A percentile compares a stretch with the other conserved stretches of the same genome.
These are phyloP conservation scores for Candida ortonii DNA, from an alignment of 805 yeast species.

Conservation along the genomic window DNA sequence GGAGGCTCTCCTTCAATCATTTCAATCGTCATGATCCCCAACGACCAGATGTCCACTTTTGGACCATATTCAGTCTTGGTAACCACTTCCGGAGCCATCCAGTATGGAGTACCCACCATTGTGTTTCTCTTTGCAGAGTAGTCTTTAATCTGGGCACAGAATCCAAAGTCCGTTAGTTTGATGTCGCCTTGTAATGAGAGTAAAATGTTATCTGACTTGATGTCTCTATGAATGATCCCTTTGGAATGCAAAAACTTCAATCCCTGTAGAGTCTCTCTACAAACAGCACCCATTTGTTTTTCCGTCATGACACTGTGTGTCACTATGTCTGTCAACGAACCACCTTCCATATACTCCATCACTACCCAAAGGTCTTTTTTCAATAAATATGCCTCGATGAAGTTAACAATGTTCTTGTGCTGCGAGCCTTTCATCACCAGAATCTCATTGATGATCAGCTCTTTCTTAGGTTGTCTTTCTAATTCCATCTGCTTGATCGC, in stretches of 20 bases:
- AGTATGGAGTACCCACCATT: slow-evolving; percentile 85
- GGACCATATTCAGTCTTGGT: slow-evolving; percentile 78
- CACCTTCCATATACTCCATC: slow-evolving; percentile 99
- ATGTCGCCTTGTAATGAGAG: slow-evolving; percentile 82
- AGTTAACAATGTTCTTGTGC: slow-evolving; percentile 92
- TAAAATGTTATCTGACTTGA: slow-evolving; percentile 90
- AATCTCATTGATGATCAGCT: slow-evolving; percentile 90
- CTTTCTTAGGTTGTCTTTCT: slow-evolving; percentile 93
- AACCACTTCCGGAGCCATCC: slow-evolving; percentile 91
- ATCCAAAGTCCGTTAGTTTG: slow-evolving; percentile 81
- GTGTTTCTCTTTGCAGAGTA: slow-evolving; percentile 73
- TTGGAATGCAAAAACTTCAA: slow-evolving; percentile 83
- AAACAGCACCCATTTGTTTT: slow-evolving; percentile 92
- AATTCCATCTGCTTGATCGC: slow-evolving; percentile 97
- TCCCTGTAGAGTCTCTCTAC: slow-evolving; percentile 86
- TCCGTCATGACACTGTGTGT: slow-evolving; percentile 86
- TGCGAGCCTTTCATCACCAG: slow-evolving; percentile 90
- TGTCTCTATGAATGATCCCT: slow-evolving; percentile 94
- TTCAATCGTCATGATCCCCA: slow-evolving; percentile 83
- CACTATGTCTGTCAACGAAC: slow-evolving; percentile 92
- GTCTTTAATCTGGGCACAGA: slow-evolving; percentile 77
- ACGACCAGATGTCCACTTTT: slow-evolving; percentile 79
- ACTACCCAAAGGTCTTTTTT: slow-evolving; percentile 91
- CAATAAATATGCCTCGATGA: slow-evolving; percentile 77
- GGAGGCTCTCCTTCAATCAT: slow-evolving; percentile 89